Evolutionary conservation across 371 early-diverging fungal species (phyloP), one percentile per base, ranked within the genome.

Genomic region (Blakeslea trispora): DNA sequence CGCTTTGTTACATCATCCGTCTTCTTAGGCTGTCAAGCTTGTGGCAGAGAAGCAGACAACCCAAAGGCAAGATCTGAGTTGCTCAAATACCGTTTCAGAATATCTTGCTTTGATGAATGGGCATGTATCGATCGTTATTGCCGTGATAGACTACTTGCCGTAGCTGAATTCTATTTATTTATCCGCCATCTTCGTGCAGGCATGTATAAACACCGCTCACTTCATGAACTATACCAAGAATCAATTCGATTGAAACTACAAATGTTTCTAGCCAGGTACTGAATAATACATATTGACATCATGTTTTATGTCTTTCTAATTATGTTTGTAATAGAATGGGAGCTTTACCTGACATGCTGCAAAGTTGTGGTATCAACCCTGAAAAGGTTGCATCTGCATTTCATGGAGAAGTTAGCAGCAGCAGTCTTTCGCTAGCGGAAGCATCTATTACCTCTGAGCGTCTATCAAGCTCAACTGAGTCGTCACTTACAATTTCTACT

Each of bases 121-220:
- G 72, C 78, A 40, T 88, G 88, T 48, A 81, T 92, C 23, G 92
- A 91, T 61, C 65, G 72, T n/a, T 70, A 75, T 54, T 92, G 93
- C 69, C 86, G 89, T 22, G 91, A 90, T 74, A 78, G 92, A 9
- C 55, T 92, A 35, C 81, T 88, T 14, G 79, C 89, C 18, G 90
- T 85, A 1, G 83, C 87, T 56, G 91, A 89, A 63, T 91, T 91
- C 53, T 92, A 91, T 63, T 71, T 81, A 11, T 91, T 91, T 69
- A 77, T 92, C 43, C 80, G 89, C 22, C 84, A 89, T 53, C 63
- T 93, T 21, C 76, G 85, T 49, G 79, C 83, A 42, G 92, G 92
- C 15, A 74, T 83, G 31, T 91, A 85, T 62, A 74, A 85, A 15
- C 81, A 85, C 43, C 80, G 89, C 43, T 73, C 77, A 9, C 69